These are phyloP conservation scores for Austroboletus novae-zelandiae DNA, from an alignment of 1,284 basidiomycete species.

Conservation along the genomic window DNA sequence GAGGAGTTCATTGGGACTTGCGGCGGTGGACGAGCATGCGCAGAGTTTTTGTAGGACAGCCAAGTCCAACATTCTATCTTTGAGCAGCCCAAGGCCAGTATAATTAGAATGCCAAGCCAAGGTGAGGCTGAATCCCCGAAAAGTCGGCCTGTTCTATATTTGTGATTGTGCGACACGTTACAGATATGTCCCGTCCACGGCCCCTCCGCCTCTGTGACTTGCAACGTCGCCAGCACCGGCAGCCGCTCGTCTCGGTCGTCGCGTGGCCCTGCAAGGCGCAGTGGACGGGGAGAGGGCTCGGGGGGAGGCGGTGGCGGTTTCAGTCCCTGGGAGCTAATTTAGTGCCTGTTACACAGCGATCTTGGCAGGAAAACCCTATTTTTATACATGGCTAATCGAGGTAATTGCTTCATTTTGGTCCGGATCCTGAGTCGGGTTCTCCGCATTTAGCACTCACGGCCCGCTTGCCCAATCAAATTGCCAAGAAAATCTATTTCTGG, in stretches of 20 bases:
- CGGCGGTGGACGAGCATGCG: slow-evolving; percentile 15
- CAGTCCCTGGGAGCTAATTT: slow-evolving; percentile 17
- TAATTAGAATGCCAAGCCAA: slow-evolving; percentile 39
- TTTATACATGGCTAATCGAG: slow-evolving; percentile 26
- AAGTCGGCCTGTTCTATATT: slow-evolving; percentile 21
- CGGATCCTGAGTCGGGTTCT: slow-evolving; percentile 10
- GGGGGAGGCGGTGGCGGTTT: not conserved
- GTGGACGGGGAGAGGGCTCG: not conserved
- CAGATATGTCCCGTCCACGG: not conserved
- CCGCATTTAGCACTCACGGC: slow-evolving; percentile 12
- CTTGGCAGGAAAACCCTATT: slow-evolving; percentile 33
- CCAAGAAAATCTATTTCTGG: slow-evolving; percentile 19
- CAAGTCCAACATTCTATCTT: slow-evolving; percentile 41
- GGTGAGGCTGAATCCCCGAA: slow-evolving; percentile 37
- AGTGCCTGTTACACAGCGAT: slow-evolving; percentile 30
- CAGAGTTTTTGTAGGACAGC: slow-evolving; percentile 39
- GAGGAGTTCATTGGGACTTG: slow-evolving; percentile 26
- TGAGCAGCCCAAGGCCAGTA: slow-evolving; percentile 27
- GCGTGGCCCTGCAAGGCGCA: not conserved
- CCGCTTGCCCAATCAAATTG: slow-evolving; percentile 23
- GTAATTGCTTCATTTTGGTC: slow-evolving; percentile 23
- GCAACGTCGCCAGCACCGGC: too few species aligned
- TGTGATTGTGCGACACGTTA: slow-evolving; percentile 15
- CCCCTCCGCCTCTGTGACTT: not conserved
- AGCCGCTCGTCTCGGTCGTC: not conserved